Percentiles rank a stretch among this genome's conserved stretches.
phyloP scores from a whole-genome alignment of 2,329 filamentous ascomycete species.

The Penicillium thymicola region DNA sequence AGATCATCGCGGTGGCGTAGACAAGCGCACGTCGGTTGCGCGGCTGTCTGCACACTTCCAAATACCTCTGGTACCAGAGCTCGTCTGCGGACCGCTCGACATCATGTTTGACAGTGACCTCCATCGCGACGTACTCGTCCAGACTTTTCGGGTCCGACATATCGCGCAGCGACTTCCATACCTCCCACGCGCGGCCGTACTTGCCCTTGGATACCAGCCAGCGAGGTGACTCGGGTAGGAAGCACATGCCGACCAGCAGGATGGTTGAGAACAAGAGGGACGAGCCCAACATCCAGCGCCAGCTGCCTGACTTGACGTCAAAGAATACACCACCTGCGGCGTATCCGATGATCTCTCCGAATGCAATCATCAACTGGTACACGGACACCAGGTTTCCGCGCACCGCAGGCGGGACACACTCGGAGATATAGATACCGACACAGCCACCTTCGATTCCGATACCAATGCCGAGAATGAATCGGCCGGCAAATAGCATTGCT shows the following conservation, averaged over 20 bases:
- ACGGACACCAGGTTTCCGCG: background rate
- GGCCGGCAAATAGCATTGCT: background rate
- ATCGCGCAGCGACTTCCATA: background rate
- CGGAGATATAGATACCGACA: background rate
- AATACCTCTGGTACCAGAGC: background rate
- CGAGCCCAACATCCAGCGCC: slow-evolving; percentile 70
- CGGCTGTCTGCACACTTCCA: background rate
- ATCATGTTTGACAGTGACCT: background rate
- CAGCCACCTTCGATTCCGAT: background rate
- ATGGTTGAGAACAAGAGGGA: slow-evolving; percentile 67
- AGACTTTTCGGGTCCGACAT: background rate
- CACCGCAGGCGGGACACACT: background rate
- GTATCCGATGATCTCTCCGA: background rate
- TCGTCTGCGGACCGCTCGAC: background rate
- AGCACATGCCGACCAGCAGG: slow-evolving; percentile 49
- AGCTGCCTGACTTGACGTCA: slow-evolving; percentile 64
- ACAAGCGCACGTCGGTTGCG: background rate
- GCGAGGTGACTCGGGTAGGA: background rate
- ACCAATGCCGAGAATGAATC: background rate
- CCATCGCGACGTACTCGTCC: background rate
- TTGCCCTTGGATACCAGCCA: background rate
- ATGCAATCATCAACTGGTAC: background rate
- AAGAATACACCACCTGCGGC: slow-evolving; percentile 56
- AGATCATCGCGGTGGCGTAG: slow-evolving; percentile 29
- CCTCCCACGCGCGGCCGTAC: background rate